Conservation (phyloP, 495 filamentous ascomycete genomes). For the Aspergillus bridgeri region DNA sequence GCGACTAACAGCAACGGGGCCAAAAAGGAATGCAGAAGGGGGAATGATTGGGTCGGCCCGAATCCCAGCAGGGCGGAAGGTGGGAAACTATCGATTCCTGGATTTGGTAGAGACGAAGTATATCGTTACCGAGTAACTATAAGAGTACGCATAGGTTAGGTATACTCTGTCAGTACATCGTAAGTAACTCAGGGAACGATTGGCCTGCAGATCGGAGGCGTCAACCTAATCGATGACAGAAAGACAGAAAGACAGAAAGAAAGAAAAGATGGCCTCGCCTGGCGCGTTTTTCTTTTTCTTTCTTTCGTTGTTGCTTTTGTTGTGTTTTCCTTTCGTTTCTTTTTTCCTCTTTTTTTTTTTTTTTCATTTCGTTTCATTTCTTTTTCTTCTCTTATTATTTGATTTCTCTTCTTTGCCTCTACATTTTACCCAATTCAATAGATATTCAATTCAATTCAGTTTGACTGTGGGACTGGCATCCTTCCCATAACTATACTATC, state of each 20-base stretch:
- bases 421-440: too few relatives aligned
- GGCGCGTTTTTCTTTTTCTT: not conserved
- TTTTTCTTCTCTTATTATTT: slow-evolving; percentile 13
- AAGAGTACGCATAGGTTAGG: too few relatives aligned
- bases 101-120: too few relatives aligned
- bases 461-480: too few relatives aligned
- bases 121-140: too few relatives aligned
- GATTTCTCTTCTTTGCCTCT: slow-evolving; percentile 16
- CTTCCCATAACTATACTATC: too few relatives aligned
- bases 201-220: not conserved
- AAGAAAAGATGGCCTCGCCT: slow-evolving; percentile 5
- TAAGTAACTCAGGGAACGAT: too few relatives aligned
- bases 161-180: too few relatives aligned
- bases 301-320: slow-evolving; percentile 3
- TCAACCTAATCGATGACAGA: not conserved
- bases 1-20: too few relatives aligned
- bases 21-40: not conserved
- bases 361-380: slow-evolving; percentile 9
- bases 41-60: not conserved
- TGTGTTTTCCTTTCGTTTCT: slow-evolving; percentile 5
- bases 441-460: too few relatives aligned
- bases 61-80: slow-evolving; percentile 11
- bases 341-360: not conserved
- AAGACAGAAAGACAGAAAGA: slow-evolving; percentile 3
- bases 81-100: slow-evolving; percentile 12